phyloP scores from a whole-genome alignment of 768 basidiomycete species.

The Lactifluus volemus region DNA sequence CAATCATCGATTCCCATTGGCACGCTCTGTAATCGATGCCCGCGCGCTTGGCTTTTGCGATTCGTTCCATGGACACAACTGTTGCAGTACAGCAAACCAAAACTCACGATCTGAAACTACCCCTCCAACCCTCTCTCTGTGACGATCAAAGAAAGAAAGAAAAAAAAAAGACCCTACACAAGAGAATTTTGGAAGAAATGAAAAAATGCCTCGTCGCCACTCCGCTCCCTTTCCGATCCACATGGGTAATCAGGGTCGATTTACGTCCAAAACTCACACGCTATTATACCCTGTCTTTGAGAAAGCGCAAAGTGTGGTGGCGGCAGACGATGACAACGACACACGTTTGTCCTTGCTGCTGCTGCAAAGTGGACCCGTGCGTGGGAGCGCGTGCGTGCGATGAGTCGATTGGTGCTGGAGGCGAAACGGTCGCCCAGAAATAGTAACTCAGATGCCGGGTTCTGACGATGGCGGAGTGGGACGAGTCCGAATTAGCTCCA shows the following conservation, averaged over 20 bases:
- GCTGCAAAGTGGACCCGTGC: neutral
- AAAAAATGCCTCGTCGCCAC: too few relatives aligned
- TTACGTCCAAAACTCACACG: neutral
- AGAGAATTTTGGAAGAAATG: neutral
- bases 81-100: neutral
- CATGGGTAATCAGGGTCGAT: neutral
- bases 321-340: neutral
- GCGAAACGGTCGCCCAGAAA: neutral
- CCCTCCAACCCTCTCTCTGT: too few relatives aligned
- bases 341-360: neutral
- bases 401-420: neutral
- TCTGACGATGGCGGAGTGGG: neutral
- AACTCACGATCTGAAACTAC: neutral
- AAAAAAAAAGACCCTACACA: neutral
- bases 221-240: neutral
- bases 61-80: neutral
- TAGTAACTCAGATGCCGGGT: constrained; percentile 5
- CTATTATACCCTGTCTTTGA: neutral
- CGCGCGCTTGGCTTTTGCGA: neutral
- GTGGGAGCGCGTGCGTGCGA: neutral
- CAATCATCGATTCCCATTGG: neutral
- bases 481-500: neutral
- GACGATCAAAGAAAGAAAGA: too few relatives aligned
- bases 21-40: neutral
- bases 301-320: neutral